Evolutionary conservation across 495 filamentous ascomycete species (phyloP).

Genomic region (Apiosordaria backusii): DNA sequence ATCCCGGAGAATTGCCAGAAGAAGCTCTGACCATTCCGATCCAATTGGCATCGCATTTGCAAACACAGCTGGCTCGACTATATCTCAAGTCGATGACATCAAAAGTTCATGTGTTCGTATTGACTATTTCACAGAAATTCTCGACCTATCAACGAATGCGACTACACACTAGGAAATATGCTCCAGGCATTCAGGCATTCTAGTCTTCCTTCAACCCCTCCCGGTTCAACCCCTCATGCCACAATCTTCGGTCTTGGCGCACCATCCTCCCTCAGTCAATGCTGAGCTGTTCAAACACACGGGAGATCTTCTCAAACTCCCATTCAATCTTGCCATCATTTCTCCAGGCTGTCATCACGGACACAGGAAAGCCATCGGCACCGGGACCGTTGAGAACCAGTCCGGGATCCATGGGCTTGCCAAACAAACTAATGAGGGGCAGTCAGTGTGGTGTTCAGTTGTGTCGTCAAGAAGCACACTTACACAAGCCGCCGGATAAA

Average conservation of each 20-base stretch:
- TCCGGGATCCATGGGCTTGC: conserved; percentile 4
- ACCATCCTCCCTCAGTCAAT: neutral
- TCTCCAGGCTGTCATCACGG: neutral
- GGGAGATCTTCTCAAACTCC: conserved; percentile 15
- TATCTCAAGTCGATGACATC: neutral
- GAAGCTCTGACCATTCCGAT: conserved; percentile 15
- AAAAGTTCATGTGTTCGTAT: neutral
- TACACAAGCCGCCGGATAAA: conserved; percentile 23
- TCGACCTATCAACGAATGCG: neutral
- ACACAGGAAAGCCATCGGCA: too few relatives aligned
- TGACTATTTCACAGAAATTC: neutral
- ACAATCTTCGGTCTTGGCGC: neutral
- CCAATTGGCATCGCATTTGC: neutral
- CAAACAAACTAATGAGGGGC: neutral
- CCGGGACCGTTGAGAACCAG: conserved; percentile 6
- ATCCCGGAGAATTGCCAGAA: conserved; percentile 21
- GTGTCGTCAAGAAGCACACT: neutral
- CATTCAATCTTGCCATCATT: conserved; percentile 9
- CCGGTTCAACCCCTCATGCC: neutral
- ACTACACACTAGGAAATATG: neutral
- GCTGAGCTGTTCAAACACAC: conserved; percentile 8
- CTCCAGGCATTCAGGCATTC: neutral
- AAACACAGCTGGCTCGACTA: neutral
- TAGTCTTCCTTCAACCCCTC: neutral
- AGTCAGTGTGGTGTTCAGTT: neutral